Evolutionary conservation across 306 rosid species (phyloP).

Genomic region (Glycine latifolia): DNA sequence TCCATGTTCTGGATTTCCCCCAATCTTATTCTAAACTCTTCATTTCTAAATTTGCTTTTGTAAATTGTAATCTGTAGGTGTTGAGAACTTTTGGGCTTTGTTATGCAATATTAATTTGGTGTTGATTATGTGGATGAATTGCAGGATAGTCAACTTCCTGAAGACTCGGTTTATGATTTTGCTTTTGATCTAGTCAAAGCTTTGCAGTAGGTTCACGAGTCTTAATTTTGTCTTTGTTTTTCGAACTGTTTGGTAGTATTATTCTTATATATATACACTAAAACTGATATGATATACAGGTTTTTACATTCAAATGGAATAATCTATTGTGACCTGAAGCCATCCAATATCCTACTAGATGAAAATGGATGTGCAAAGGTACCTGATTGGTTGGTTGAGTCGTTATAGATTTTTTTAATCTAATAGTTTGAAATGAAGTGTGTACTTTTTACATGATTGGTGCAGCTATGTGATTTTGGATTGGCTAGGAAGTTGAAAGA

Average conservation of each 20-base stretch:
- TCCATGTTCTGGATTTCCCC: neutral
- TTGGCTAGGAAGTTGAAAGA: slow-evolving; percentile 91
- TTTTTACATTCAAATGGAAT: slow-evolving; percentile 91
- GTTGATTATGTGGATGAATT: slow-evolving; percentile 50
- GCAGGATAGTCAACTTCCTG: slow-evolving; percentile 91
- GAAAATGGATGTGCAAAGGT: slow-evolving; percentile 96
- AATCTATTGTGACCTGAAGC: slow-evolving; percentile 93
- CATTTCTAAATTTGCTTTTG: slow-evolving; percentile 34
- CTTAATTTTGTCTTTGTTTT: slow-evolving; percentile 34
- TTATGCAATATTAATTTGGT: slow-evolving; percentile 28
- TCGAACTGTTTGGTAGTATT: neutral
- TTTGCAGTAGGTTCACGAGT: slow-evolving; percentile 63
- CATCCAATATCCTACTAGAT: slow-evolving; percentile 88
- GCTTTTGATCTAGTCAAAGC: slow-evolving; percentile 79
- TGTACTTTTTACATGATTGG: slow-evolving; percentile 37
- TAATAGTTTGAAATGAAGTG: slow-evolving; percentile 10
- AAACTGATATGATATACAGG: slow-evolving; percentile 56
- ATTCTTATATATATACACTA: slow-evolving; percentile 36
- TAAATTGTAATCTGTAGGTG: slow-evolving; percentile 1
- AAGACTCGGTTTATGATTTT: slow-evolving; percentile 86
- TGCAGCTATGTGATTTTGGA: slow-evolving; percentile 97
- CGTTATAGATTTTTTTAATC: neutral
- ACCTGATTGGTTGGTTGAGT: slow-evolving; percentile 5
- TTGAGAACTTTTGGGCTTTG: neutral
- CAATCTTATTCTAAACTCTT: neutral